These are phyloP conservation scores for Chenopodium suecicum DNA, from an alignment of 148 eudicot genomes.

Conservation along the genomic window DNA sequence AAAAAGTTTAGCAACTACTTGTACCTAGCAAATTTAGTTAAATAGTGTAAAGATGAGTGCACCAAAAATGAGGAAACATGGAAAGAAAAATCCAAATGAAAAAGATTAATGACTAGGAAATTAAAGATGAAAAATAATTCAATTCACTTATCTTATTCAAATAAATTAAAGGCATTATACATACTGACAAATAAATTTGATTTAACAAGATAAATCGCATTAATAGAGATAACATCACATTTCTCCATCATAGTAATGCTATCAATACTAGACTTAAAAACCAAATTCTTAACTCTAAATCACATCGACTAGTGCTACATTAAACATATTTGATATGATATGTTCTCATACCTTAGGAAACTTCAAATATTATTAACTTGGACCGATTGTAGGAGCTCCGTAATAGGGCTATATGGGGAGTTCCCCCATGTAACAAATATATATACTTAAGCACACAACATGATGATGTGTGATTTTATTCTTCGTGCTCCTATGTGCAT, in stretches of 20 bases:
- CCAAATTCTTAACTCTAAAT: no score
- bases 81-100: neutral
- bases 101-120: no score
- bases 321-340: neutral
- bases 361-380: neutral
- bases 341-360: neutral
- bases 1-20: no score
- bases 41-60: no score
- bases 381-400: slow-evolving; percentile 10
- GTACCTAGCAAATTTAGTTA: no score
- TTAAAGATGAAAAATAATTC: no score
- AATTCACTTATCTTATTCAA: no score
- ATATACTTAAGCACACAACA: neutral
- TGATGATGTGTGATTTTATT: neutral
- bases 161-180: no score
- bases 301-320: neutral
- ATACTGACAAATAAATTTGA: no score
- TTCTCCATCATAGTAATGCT: neutral
- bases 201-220: no score
- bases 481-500: neutral
- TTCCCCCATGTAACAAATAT: neutral
- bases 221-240: neutral
- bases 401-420: neutral
- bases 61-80: neutral
- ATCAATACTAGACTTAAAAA: neutral